Evolutionary conservation across 2,329 filamentous ascomycete species (phyloP).

Genomic region (Penicillium janthinellum): DNA sequence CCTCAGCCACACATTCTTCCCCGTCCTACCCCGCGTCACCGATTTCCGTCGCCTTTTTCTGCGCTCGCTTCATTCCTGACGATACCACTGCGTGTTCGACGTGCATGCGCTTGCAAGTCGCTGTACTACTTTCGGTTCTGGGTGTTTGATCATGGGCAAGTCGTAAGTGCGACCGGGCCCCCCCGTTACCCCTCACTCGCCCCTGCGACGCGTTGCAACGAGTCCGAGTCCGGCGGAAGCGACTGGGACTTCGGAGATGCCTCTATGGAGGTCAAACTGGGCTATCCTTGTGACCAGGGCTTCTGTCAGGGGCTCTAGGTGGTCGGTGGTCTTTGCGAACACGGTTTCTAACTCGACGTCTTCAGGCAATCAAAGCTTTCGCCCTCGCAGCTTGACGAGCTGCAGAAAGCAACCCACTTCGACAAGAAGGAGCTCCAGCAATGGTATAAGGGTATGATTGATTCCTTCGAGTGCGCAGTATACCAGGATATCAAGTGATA

Average conservation of each 20-base stretch:
- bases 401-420: conserved; percentile 96
- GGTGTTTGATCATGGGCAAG: conserved; percentile 38
- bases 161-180: conserved; percentile 34
- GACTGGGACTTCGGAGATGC: conserved; percentile 5
- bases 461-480: not conserved
- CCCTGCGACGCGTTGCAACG: conserved; percentile 1
- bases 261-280: not conserved
- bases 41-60: conserved; percentile 11
- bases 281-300: not conserved
- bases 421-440: conserved; percentile 99
- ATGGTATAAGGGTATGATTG: conserved; percentile 90
- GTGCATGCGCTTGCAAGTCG: conserved; percentile 10
- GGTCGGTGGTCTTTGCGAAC: not conserved
- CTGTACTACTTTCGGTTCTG: conserved; percentile 2
- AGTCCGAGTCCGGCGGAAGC: not conserved
- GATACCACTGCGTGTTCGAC: conserved; percentile 4
- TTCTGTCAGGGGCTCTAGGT: not conserved
- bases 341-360: conserved; percentile 1
- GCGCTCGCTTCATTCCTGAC: conserved; percentile 6
- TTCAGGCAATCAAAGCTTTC: conserved; percentile 95
- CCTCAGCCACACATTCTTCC: conserved; percentile 25
- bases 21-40: conserved; percentile 28
- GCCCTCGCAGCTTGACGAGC: conserved; percentile 89
- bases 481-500: conserved; percentile 4
- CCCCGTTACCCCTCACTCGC: conserved; percentile 10